Base-by-base conservation (phyloP, 192 early-diverging fungal genomes). In the Glomus cerebriforme region DNA sequence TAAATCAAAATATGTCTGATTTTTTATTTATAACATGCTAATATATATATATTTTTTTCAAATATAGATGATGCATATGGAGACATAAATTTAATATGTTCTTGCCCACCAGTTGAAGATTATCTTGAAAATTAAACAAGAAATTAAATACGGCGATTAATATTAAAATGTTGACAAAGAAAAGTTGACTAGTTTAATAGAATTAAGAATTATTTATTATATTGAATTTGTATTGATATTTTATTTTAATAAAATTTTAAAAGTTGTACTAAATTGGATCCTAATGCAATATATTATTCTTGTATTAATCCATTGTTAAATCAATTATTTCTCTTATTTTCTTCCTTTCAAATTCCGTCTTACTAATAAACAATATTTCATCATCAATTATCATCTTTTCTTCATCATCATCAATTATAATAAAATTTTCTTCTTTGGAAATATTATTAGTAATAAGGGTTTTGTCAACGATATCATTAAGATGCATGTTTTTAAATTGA, bases 81-180 rank as follows among this genome's bases (percentile, higher is more conserved):
- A 45, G 98, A 99, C 81, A 86, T 92, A 37, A 96, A 98, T 88
- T 87, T 99, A 82, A 84, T 96, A 77, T 99, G 98, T 88, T 94
- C 95, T 69, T 99, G 98, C 84, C 98, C 98, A 69, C 95, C 96
- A 1, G 91, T 97, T 80, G 92, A 94, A 73, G 93, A 93, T 79
- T 95, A 93, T 75, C 75, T 80, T 17, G 31, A 79, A 37, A 64
- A n/a, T n/a, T n/a, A 81, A 68, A 6, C 15, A 49, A 15, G 1
- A 13, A 15, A 54, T 17, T 19, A 54, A 54, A 54, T 15, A 49
- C 10, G 10, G 10, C 39, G 7, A 43, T 9, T 5, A 39, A 39
- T 19, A 19, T 54, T 5, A 19, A 19, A 54, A 43, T 4, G 4
- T 17, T 19, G 7, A 19, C 3, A 54, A 4, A 54, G 4, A 54